Evolutionary conservation across 116 monocot species (phyloP).

Genomic region (Cymodocea nodosa): DNA sequence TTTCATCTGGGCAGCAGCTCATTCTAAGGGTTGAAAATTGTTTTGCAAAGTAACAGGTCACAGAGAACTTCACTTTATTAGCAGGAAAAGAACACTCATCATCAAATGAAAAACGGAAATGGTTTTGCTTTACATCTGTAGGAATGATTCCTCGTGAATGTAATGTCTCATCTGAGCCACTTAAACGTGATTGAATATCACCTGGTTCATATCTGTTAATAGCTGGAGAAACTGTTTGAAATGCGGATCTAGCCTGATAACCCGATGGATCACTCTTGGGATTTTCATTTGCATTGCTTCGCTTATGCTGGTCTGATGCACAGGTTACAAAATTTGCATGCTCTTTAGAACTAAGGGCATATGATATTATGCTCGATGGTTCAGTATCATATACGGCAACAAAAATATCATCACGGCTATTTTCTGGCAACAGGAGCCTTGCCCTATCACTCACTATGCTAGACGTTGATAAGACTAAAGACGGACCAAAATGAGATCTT

Average conservation of each 20-base stretch:
- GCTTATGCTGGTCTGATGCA: constrained; percentile 5
- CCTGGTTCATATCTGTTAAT: constrained; percentile 3
- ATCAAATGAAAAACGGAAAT: constrained; percentile 56
- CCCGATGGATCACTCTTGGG: background rate
- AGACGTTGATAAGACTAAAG: constrained; percentile 36
- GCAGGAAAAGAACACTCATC: constrained; percentile 52
- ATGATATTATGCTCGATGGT: constrained; percentile 74
- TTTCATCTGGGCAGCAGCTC: constrained; percentile 61
- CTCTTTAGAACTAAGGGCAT: constrained; percentile 65
- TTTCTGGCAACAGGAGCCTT: constrained; percentile 48
- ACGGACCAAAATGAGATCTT: constrained; percentile 29
- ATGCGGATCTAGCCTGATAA: background rate
- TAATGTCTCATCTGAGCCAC: constrained; percentile 17
- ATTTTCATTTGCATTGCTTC: constrained; percentile 4
- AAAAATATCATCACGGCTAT: constrained; percentile 22
- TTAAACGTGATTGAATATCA: constrained; percentile 6
- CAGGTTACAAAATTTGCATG: constrained; percentile 35
- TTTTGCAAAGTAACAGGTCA: constrained; percentile 79
- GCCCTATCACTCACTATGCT: constrained; percentile 40
- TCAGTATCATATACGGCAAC: constrained; percentile 89
- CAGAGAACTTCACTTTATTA: constrained; percentile 52
- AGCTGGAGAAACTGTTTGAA: background rate
- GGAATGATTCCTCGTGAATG: constrained; percentile 5
- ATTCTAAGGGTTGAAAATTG: constrained; percentile 51
- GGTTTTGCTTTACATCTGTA: constrained; percentile 31